Evolutionary conservation across 1,284 basidiomycete species (phyloP), one percentile per base, ranked within the genome.

Genomic region (Bothia castanella): DNA sequence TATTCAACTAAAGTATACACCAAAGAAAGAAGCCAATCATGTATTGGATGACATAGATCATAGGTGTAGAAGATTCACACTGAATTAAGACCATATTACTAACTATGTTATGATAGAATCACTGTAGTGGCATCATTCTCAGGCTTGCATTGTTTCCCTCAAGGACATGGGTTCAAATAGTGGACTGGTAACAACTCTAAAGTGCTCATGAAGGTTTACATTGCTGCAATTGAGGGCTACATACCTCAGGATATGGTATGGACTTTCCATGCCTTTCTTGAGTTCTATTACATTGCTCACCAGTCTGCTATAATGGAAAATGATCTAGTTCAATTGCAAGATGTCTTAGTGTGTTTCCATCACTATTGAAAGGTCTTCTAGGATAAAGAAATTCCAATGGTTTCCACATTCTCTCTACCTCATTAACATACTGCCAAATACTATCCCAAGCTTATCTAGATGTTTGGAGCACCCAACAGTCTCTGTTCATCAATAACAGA

Each of bases 141-240:
- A n/a, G n/a, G n/a, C n/a, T n/a, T n/a, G n/a, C n/a, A n/a, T n/a
- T n/a, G n/a, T n/a, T n/a, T n/a, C n/a, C n/a, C n/a, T n/a, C n/a
- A n/a, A n/a, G n/a, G n/a, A n/a, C n/a, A n/a, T n/a, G n/a, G n/a
- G n/a, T 59, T n/a, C 30, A 43, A 5, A 1, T 53, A 60, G 17
- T 60, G 58, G 53, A 60, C 53, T 0, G 44, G 58, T 1, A 23
- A 60, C 38, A 40, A 60, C 25, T 60, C 49, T 10, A 58, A 60
- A 34, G 58, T 49, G 5, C 21, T 55, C 8, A 59, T 60, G 49
- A 57, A 58, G 17, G 23, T 38, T 29, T 17, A 52, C 40, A 13
- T 53, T 49, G 42, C 42, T 39, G 47, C 40, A 2, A 49, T 57
- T 10, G 39, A 46, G 29, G 51, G 54, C 11, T 42, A 57, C n/a